Base-by-base conservation (phyloP, 495 filamentous ascomycete genomes). In the Daldinia vernicosa region DNA sequence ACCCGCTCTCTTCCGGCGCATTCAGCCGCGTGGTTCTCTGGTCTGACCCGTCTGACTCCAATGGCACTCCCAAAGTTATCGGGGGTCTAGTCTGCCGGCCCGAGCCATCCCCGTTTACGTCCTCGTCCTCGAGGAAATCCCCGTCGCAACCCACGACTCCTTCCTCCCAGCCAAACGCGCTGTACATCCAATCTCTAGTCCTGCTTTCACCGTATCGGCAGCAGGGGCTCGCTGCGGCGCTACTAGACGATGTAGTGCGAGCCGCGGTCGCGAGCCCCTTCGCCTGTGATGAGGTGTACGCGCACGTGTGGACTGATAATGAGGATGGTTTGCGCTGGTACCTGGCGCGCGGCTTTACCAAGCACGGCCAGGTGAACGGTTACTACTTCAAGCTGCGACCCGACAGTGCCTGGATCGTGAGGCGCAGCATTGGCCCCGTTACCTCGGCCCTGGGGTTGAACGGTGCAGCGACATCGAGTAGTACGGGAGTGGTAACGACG, bases 251-350 rank as follows among this genome's bases (percentile, higher is more conserved):
- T 72, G 70, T 96, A 62, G 75, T 88, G 30, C 77, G 77, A 4
- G 76, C 78, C 64, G 81, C 80, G 19, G 60, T 74, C 57, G 26
- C 79, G 62, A 72, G 83, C 66, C 60, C 71, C 7, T 73, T 74
- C 27, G 59, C 77, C 39, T 69, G 72, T 51, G 51, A 80, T 22
- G 83, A 81, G 14, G 85, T 83, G 11, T 94, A 92, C 59, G 95
- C 95, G 14, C 95, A 99, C 81, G 95, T 98, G 2, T 98, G 97
- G 90, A 93, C 95, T 66, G 89, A 90, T 64, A 98, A 99, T 75
- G 85, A 87, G 11, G 95, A 97, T 45, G 95, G 87, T 0, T 77
- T 96, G 76, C 85, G 87, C 64, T 99, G 95, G 95, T 99, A 99
- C 83, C 69, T 77, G 22, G 86, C 87, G 61, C 85, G 93, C n/a